Conservation (phyloP, 2,329 filamentous ascomycete species). For the Colletotrichum sp. region DNA sequence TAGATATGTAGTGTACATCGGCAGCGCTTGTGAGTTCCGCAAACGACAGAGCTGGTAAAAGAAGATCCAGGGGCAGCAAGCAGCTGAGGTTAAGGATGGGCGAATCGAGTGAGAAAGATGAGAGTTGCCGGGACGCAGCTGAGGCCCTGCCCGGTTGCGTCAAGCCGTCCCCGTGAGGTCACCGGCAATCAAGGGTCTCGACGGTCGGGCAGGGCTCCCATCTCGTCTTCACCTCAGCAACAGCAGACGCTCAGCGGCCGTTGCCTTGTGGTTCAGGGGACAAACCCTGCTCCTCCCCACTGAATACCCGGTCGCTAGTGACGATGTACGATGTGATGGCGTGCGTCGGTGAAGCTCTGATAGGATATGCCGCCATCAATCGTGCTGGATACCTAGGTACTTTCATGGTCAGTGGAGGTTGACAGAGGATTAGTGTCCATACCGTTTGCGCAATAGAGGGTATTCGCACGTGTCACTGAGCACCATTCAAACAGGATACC, state of each 20-base stretch:
- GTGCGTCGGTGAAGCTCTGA: constrained; percentile 3
- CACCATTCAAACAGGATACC: too few species aligned
- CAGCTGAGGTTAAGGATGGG: background rate
- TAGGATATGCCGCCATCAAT: background rate
- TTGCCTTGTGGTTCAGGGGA: background rate
- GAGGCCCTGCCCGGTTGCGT: background rate
- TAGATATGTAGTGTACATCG: background rate
- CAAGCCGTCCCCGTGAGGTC: background rate
- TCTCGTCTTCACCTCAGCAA: background rate
- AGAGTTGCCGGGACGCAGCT: background rate
- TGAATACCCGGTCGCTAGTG: background rate
- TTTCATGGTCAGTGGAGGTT: too few species aligned
- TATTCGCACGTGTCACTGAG: too few species aligned
- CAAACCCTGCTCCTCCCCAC: background rate
- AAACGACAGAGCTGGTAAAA: background rate
- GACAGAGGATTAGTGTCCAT: too few species aligned
- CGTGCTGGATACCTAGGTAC: too few species aligned
- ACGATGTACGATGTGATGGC: constrained; percentile 9
- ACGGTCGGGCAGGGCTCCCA: background rate
- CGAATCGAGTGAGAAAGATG: background rate
- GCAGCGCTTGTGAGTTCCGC: background rate
- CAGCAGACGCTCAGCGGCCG: background rate
- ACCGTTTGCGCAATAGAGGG: too few species aligned
- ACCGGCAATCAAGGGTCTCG: background rate
- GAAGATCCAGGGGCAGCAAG: background rate